phyloP scores from a whole-genome alignment of 2,329 filamentous ascomycete genomes.

The Didymella pomorum region DNA sequence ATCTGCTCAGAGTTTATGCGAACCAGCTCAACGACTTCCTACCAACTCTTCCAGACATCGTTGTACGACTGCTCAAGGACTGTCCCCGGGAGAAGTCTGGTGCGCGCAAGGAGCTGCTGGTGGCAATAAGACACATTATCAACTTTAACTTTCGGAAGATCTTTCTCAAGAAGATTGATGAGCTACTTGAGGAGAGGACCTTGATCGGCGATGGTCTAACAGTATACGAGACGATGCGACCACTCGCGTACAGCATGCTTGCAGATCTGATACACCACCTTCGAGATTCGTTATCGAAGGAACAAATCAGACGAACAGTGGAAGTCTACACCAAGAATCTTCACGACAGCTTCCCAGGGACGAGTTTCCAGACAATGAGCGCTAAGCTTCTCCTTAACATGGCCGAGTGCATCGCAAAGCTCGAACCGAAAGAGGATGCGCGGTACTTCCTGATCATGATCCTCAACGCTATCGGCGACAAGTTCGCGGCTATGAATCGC shows the following conservation, averaged over 20 bases:
- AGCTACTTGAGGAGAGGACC: conserved; percentile 91
- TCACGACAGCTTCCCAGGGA: conserved; percentile 94
- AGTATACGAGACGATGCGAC: conserved; percentile 95
- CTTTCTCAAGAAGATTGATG: conserved; percentile 92
- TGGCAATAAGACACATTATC: conserved; percentile 97
- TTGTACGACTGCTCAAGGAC: conserved; percentile 89
- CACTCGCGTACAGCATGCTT: conserved; percentile 96
- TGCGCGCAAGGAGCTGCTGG: conserved; percentile 91
- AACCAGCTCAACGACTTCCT: conserved; percentile 89
- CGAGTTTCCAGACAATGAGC: conserved; percentile 99
- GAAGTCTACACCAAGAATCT: conserved; percentile 97
- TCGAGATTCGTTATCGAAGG: conserved; percentile 82
- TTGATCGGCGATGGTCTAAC: conserved; percentile 95
- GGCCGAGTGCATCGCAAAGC: conserved; percentile 95
- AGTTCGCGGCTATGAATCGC: conserved; percentile 97
- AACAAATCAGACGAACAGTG: conserved; percentile 94
- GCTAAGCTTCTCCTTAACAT: conserved; percentile 96
- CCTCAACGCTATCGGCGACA: conserved; percentile 95
- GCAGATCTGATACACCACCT: conserved; percentile 98
- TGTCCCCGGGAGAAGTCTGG: conserved; percentile 94
- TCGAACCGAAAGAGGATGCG: conserved; percentile 92
- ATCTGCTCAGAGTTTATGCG: conserved; percentile 86
- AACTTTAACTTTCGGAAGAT: conserved; percentile 98
- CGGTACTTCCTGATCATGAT: conserved; percentile 97
- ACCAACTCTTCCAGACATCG: conserved; percentile 82